Conservation (phyloP, 2,329 filamentous ascomycete species). For the Pseudogymnoascus sp. region DNA sequence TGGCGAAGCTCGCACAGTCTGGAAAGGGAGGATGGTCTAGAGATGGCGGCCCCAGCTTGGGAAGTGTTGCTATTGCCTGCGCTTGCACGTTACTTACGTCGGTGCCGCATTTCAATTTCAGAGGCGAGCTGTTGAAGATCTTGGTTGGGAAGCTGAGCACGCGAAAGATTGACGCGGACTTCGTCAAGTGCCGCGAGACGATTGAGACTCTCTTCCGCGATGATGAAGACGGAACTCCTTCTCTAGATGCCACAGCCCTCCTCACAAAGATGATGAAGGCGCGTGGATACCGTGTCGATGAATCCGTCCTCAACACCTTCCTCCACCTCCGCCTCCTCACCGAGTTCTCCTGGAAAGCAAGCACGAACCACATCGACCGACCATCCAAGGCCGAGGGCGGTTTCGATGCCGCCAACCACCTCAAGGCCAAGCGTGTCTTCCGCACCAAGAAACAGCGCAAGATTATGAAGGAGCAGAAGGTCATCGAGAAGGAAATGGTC, state of each 20-base stretch:
- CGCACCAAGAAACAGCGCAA: constrained; percentile 85
- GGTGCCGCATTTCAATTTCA: constrained; percentile 97
- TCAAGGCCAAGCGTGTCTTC: constrained; percentile 73
- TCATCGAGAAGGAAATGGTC: constrained; percentile 85
- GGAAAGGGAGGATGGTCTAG: constrained; percentile 32
- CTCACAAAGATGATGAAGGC: constrained; percentile 94
- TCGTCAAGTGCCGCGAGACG: constrained; percentile 67
- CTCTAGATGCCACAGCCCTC: constrained; percentile 76
- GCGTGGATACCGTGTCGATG: constrained; percentile 73
- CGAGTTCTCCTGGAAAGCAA: constrained; percentile 80
- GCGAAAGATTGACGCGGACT: constrained; percentile 65
- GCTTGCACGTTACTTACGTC: constrained; percentile 71
- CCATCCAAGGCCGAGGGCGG: constrained; percentile 38
- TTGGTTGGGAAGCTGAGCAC: constrained; percentile 75
- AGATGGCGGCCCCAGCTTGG: constrained; percentile 44
- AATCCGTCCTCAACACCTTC: constrained; percentile 83
- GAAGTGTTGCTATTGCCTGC: constrained; percentile 75
- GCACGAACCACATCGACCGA: constrained; percentile 65
- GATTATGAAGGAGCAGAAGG: constrained; percentile 74
- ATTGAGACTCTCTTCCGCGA: constrained; percentile 75
- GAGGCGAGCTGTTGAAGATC: constrained; percentile 78
- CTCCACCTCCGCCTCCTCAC: constrained; percentile 80
- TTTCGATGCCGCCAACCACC: constrained; percentile 44
- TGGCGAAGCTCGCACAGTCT: constrained; percentile 61
- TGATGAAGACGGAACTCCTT: constrained; percentile 84